Evolutionary conservation across 1,139 yeast species (phyloP).

Genomic region (Yamadazyma atlantica): DNA sequence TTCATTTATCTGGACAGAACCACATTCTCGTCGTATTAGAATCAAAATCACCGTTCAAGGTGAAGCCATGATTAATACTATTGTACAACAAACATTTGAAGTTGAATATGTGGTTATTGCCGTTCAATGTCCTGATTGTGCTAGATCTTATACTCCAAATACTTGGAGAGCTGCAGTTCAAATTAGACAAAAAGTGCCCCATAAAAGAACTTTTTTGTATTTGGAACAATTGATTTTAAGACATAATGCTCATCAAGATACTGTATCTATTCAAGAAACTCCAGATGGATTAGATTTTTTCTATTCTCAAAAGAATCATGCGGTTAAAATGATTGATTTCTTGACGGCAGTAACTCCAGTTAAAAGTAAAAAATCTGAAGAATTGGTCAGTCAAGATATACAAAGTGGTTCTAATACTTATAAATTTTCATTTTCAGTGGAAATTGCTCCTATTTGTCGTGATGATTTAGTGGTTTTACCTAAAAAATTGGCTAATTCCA

Average conservation of each 20-base stretch:
- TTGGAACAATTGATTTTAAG: constrained; percentile 91
- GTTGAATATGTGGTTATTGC: constrained; percentile 93
- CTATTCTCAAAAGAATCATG: constrained; percentile 86
- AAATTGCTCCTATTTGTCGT: constrained; percentile 95
- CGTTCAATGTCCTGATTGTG: constrained; percentile 99
- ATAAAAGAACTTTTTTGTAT: constrained; percentile 92
- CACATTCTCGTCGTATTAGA: constrained; percentile 93
- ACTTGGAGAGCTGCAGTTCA: constrained; percentile 98
- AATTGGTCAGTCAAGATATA: constrained; percentile 86
- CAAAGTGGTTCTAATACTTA: constrained; percentile 87
- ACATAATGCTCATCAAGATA: constrained; percentile 93
- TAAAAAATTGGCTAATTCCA: constrained; percentile 72
- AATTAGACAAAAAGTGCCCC: constrained; percentile 95
- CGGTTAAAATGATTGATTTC: constrained; percentile 91
- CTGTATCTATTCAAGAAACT: constrained; percentile 88
- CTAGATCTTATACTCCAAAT: constrained; percentile 90
- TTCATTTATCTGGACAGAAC: constrained; percentile 97
- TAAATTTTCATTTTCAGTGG: constrained; percentile 90
- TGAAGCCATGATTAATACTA: constrained; percentile 89
- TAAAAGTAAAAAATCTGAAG: constrained; percentile 82
- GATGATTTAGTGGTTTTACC: constrained; percentile 95
- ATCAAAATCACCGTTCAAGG: constrained; percentile 94
- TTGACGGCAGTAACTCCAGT: constrained; percentile 85
- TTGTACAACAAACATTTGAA: constrained; percentile 92
- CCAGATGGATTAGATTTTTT: constrained; percentile 95